phyloP scores from a whole-genome alignment of 805 yeast genomes.

The Ogataea wickerhamii region DNA sequence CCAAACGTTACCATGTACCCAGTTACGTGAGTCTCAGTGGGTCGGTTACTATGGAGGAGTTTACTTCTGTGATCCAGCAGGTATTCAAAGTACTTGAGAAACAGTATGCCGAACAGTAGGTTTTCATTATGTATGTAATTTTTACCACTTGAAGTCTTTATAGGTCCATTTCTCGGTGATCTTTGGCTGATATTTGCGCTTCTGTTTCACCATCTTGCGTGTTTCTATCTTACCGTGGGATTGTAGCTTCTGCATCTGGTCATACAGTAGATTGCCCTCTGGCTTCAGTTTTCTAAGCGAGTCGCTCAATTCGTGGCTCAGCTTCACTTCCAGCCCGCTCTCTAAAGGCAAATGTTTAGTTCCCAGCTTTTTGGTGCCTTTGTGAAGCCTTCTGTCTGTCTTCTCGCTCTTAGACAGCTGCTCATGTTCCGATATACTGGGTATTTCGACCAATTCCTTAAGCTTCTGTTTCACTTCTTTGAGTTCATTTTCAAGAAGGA shows the following conservation, averaged over 20 bases:
- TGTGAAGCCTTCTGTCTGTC: slow-evolving; percentile 23
- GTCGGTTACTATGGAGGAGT: slow-evolving; percentile 32
- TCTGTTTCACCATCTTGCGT: slow-evolving; percentile 64
- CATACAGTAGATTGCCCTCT: slow-evolving; percentile 83
- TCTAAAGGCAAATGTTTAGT: slow-evolving; percentile 42
- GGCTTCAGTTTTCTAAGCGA: slow-evolving; percentile 82
- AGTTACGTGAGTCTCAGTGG: slow-evolving; percentile 46
- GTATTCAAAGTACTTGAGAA: slow-evolving; percentile 30
- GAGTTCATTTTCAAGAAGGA: slow-evolving; percentile 48
- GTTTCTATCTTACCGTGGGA: slow-evolving; percentile 84
- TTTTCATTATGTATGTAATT: background rate
- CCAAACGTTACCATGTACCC: slow-evolving; percentile 40
- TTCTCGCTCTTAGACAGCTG: slow-evolving; percentile 6
- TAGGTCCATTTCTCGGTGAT: slow-evolving; percentile 90
- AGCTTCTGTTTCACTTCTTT: slow-evolving; percentile 59
- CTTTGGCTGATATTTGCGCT: slow-evolving; percentile 66
- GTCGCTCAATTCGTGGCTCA: slow-evolving; percentile 83
- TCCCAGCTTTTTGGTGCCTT: slow-evolving; percentile 36
- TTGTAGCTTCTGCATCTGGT: slow-evolving; percentile 78
- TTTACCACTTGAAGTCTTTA: slow-evolving; percentile 70
- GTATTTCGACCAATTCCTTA: slow-evolving; percentile 51
- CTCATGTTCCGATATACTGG: slow-evolving; percentile 34
- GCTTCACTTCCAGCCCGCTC: slow-evolving; percentile 65
- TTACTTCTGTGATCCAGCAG: slow-evolving; percentile 27
- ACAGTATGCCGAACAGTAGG: slow-evolving; percentile 9